Percentiles rank a stretch among this genome's conserved stretches.
Evolutionary conservation across 768 basidiomycete genomes (phyloP).

Genomic region (Leucocoprinus birnbaumii): DNA sequence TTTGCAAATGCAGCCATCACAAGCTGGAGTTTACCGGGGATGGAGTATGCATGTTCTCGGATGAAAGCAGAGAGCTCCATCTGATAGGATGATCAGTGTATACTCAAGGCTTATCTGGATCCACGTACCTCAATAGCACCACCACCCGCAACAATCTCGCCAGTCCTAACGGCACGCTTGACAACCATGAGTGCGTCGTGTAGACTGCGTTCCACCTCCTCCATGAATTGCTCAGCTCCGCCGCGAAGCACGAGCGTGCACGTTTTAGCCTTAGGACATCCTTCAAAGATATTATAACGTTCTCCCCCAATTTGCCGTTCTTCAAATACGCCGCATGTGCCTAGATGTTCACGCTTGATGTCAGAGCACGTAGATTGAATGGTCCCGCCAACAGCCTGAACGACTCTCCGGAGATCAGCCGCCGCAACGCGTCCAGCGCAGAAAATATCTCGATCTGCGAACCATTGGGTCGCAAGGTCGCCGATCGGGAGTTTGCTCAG

Average conservation of each 20-base stretch:
- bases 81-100: conserved; percentile 34
- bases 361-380: conserved; percentile 96
- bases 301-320: conserved; percentile 97
- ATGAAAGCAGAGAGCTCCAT: conserved; percentile 98
- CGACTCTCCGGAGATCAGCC: conserved; percentile 88
- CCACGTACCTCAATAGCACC: conserved; percentile 87
- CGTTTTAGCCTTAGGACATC: conserved; percentile 91
- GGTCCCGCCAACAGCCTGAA: conserved; percentile 93
- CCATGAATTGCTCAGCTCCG: conserved; percentile 98
- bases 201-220: conserved; percentile 94
- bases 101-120: conserved; percentile 3
- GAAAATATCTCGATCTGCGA: conserved; percentile 98
- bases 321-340: conserved; percentile 89
- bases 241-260: conserved; percentile 93
- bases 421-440: conserved; percentile 94
- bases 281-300: conserved; percentile 92
- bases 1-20: conserved; percentile 96
- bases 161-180: conserved; percentile 92
- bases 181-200: conserved; percentile 99
- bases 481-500: conserved; percentile 98
- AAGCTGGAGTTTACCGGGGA: conserved; percentile 93
- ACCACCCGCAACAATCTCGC: conserved; percentile 95
- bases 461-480: conserved; percentile 98
- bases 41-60: conserved; percentile 85
- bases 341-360: conserved; percentile 85